Conservation (phyloP, 2,329 filamentous ascomycete species). For the Lasiodiplodia sp. region DNA sequence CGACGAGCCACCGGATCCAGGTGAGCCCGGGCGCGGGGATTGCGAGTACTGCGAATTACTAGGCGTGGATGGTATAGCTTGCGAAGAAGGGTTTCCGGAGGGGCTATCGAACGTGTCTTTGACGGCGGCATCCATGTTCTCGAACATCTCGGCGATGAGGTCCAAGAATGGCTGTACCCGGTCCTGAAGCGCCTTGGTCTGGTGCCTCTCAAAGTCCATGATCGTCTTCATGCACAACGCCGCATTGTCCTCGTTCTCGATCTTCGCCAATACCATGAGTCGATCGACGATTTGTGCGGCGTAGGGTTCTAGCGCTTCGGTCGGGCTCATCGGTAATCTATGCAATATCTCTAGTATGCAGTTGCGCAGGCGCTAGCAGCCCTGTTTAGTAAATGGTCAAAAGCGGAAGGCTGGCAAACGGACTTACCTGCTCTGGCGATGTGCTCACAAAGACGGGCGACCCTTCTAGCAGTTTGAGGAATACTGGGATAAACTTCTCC, state of each 20-base stretch:
- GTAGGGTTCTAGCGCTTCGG: slow-evolving; percentile 86
- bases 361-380: slow-evolving; percentile 76
- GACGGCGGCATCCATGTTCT: slow-evolving; percentile 94
- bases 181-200: slow-evolving; percentile 79
- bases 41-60: slow-evolving; percentile 73
- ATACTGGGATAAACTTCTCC: slow-evolving; percentile 86
- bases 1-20: slow-evolving; percentile 80
- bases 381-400: slow-evolving; percentile 49
- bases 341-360: slow-evolving; percentile 95
- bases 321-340: slow-evolving; percentile 76
- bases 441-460: slow-evolving; percentile 90
- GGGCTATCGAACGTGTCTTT: slow-evolving; percentile 90
- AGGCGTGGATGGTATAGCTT: slow-evolving; percentile 69
- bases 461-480: slow-evolving; percentile 83
- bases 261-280: slow-evolving; percentile 84
- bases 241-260: slow-evolving; percentile 98
- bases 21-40: slow-evolving; percentile 88
- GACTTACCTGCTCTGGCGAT: slow-evolving; percentile 81
- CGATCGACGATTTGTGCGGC: slow-evolving; percentile 89
- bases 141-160: slow-evolving; percentile 94
- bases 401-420: background rate
- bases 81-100: slow-evolving; percentile 46
- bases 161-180: slow-evolving; percentile 90
- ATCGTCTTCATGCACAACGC: slow-evolving; percentile 98
- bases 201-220: slow-evolving; percentile 94